phyloP scores from a whole-genome alignment of 2,329 filamentous ascomycete genomes.

The Epichloe scottii region DNA sequence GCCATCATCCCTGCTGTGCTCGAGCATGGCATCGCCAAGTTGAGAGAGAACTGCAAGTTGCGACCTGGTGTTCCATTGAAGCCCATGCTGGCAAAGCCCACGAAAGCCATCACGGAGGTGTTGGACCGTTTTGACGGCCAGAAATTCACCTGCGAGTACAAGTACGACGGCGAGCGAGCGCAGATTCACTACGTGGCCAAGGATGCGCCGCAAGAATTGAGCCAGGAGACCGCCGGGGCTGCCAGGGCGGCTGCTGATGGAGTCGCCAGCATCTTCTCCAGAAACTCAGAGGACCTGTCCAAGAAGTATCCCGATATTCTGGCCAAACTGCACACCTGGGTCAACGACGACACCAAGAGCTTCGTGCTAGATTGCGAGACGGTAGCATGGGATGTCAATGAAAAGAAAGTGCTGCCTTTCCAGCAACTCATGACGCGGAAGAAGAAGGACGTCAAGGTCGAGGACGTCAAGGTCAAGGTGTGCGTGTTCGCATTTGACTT shows the following conservation, averaged over 20 bases:
- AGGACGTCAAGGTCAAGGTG: conserved; percentile 92
- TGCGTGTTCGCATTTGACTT: conserved; percentile 96
- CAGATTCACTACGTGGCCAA: conserved; percentile 95
- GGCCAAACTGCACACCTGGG: conserved; percentile 75
- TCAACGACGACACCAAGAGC: conserved; percentile 79
- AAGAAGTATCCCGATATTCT: conserved; percentile 98
- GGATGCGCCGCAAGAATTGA: conserved; percentile 58
- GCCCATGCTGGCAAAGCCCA: conserved; percentile 97
- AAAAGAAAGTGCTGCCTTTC: conserved; percentile 94
- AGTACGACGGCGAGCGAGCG: conserved; percentile 96
- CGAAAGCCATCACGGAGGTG: conserved; percentile 95
- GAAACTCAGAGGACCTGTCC: conserved; percentile 92
- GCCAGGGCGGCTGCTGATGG: conserved; percentile 58
- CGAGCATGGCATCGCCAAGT: conserved; percentile 69
- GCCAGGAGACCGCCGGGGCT: conserved; percentile 44
- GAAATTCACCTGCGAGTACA: conserved; percentile 96
- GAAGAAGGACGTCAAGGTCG: conserved; percentile 88
- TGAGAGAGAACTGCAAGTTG: conserved; percentile 78
- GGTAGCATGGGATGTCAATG: conserved; percentile 86
- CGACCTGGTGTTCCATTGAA: conserved; percentile 90
- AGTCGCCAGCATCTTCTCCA: conserved; percentile 85
- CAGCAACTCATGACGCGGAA: conserved; percentile 98
- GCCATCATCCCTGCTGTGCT: conserved; percentile 86
- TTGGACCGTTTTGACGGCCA: conserved; percentile 92
- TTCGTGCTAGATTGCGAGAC: conserved; percentile 99